phyloP scores from a whole-genome alignment of 768 basidiomycete genomes.

The Collybiopsis confluens region DNA sequence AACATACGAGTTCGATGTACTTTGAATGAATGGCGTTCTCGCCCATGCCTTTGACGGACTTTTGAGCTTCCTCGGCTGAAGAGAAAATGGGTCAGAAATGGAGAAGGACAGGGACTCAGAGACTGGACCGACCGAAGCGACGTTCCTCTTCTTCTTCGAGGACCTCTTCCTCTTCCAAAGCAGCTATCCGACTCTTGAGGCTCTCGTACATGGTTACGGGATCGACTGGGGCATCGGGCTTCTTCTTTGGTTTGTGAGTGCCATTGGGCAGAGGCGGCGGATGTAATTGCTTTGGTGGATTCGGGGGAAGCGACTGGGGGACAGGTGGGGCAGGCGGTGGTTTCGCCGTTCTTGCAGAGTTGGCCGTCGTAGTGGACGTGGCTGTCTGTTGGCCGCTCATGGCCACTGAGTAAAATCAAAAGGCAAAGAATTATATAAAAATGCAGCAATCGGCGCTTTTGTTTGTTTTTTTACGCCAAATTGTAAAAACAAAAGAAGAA shows the following conservation, averaged over 20 bases:
- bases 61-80: constrained; percentile 83
- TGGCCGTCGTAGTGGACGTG: too few species aligned
- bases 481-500: too few species aligned
- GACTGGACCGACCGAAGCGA: constrained; percentile 55
- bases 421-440: too few species aligned
- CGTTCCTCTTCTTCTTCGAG: constrained; percentile 85
- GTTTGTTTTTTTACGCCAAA: too few species aligned
- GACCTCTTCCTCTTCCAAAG: constrained; percentile 83
- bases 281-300: constrained; percentile 40
- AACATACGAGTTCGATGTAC: constrained; percentile 80
- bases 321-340: constrained; percentile 60
- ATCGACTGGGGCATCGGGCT: constrained; percentile 68
- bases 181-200: constrained; percentile 84
- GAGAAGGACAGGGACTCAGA: neutral
- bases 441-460: too few species aligned
- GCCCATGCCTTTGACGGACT: constrained; percentile 76
- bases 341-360: constrained; percentile 33
- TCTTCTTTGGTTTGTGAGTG: constrained; percentile 63
- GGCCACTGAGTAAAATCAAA: too few species aligned
- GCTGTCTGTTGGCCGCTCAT: too few species aligned
- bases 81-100: constrained; percentile 14
- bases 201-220: constrained; percentile 86
- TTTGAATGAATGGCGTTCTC: constrained; percentile 82
- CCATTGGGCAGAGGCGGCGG: constrained; percentile 37
- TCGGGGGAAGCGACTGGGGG: constrained; percentile 54